Conservation (phyloP, 306 rosid species). For the Gastrolobium villosum region DNA sequence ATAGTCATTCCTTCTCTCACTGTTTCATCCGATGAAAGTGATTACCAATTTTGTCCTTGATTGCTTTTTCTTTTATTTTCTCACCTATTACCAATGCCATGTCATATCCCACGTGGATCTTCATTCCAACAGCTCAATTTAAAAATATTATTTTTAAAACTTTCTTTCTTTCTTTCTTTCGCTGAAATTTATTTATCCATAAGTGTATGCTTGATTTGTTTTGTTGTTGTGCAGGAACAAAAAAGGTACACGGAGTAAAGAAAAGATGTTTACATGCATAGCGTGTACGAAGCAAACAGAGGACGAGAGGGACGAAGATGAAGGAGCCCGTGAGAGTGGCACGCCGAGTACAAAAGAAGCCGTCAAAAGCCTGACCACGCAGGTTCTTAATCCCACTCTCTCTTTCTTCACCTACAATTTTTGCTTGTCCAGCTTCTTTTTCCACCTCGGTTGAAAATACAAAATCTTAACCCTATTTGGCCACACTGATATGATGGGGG, state of each 20-base stretch:
- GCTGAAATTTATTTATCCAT: background rate
- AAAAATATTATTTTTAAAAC: background rate
- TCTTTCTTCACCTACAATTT: conserved; percentile 53
- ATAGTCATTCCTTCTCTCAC: conserved; percentile 36
- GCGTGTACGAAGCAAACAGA: conserved; percentile 76
- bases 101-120: background rate
- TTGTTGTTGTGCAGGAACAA: conserved; percentile 50
- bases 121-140: background rate
- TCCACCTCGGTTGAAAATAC: conserved; percentile 55
- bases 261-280: conserved; percentile 91
- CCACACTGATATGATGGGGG: conserved; percentile 56
- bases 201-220: background rate
- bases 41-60: conserved; percentile 28
- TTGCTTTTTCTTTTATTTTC: background rate
- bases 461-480: conserved; percentile 55
- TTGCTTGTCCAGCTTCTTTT: conserved; percentile 56
- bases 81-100: conserved; percentile 32
- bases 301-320: conserved; percentile 64
- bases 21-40: conserved; percentile 56
- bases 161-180: background rate
- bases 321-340: conserved; percentile 82
- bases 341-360: conserved; percentile 95
- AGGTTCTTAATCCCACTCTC: conserved; percentile 62
- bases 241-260: conserved; percentile 12
- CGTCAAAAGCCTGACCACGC: conserved; percentile 93